Evolutionary conservation across 1,139 yeast species (phyloP).

Genomic region (Tardiomyces blankii): DNA sequence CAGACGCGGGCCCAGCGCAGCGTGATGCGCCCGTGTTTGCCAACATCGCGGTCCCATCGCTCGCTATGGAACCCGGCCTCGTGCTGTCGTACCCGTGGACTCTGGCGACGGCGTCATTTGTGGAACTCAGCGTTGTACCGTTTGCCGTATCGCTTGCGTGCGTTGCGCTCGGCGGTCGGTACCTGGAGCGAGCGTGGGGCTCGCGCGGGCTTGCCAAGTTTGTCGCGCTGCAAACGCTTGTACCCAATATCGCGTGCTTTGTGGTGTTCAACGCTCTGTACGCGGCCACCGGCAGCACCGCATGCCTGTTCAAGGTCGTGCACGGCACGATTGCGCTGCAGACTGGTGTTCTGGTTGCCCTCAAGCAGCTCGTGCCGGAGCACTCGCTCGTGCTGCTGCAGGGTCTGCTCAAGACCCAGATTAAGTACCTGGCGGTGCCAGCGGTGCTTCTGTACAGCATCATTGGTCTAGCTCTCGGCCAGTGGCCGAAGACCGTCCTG

Average conservation of each 20-base stretch:
- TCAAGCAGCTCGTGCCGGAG: slow-evolving; percentile 84
- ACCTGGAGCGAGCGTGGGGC: slow-evolving; percentile 47
- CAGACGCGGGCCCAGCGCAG: not conserved
- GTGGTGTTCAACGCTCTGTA: slow-evolving; percentile 20
- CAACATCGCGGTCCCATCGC: slow-evolving; percentile 42
- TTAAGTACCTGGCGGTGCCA: slow-evolving; percentile 58
- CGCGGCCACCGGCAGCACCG: slow-evolving; percentile 7
- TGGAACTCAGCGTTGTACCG: slow-evolving; percentile 48
- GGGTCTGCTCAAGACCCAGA: slow-evolving; percentile 53
- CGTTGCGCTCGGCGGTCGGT: slow-evolving; percentile 43
- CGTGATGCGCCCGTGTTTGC: slow-evolving; percentile 17
- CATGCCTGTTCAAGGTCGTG: slow-evolving; percentile 24
- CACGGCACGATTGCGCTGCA: slow-evolving; percentile 69
- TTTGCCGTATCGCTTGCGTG: slow-evolving; percentile 39
- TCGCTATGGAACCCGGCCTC: slow-evolving; percentile 61
- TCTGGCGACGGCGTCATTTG: slow-evolving; percentile 56
- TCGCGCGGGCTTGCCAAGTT: slow-evolving; percentile 49
- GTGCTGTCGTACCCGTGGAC: slow-evolving; percentile 67
- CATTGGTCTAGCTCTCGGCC: slow-evolving; percentile 14
- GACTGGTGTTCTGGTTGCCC: slow-evolving; percentile 70
- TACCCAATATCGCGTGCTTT: slow-evolving; percentile 48
- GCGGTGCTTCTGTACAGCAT: slow-evolving; percentile 35
- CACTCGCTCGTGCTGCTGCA: slow-evolving; percentile 63
- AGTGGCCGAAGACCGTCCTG: slow-evolving; percentile 31
- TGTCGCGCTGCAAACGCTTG: slow-evolving; percentile 42